phyloP scores from a whole-genome alignment of 345 rosid genomes.

The thale cress (Arabidopsis thaliana) region DNA sequence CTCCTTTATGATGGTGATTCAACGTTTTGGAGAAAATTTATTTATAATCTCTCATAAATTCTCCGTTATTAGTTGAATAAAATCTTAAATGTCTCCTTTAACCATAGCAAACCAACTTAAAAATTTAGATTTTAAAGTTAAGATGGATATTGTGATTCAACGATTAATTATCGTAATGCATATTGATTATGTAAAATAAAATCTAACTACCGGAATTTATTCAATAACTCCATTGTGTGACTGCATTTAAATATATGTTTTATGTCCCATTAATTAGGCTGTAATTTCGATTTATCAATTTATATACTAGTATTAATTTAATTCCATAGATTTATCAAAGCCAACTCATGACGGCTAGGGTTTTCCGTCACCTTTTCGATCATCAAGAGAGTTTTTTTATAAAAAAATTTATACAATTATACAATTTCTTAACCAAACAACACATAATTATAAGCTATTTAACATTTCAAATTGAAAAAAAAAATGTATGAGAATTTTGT shows the following conservation, averaged over 20 bases:
- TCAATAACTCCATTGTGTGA: not conserved
- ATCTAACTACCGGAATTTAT: constrained; percentile 1
- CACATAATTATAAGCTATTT: no score
- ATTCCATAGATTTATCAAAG: not conserved
- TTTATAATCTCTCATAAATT: not conserved
- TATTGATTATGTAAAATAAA: not conserved
- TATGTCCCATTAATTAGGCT: not conserved
- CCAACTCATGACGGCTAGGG: constrained; percentile 18
- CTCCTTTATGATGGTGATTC: not conserved
- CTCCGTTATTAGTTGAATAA: not conserved
- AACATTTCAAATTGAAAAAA: no score
- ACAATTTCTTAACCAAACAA: not conserved
- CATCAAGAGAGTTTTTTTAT: not conserved
- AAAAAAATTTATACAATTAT: not conserved
- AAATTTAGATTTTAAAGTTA: no score
- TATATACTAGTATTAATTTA: not conserved
- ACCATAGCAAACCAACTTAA: not conserved
- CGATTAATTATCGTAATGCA: not conserved
- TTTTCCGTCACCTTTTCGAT: not conserved
- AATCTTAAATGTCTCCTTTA: not conserved
- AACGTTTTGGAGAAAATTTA: not conserved
- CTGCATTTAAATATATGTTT: not conserved
- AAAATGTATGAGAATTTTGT: no score
- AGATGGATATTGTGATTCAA: not conserved
- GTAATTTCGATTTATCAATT: no score